Percentiles rank a stretch among this genome's conserved stretches.
Conservation (phyloP, 768 basidiomycete genomes). For the Kwoniella sp. region DNA sequence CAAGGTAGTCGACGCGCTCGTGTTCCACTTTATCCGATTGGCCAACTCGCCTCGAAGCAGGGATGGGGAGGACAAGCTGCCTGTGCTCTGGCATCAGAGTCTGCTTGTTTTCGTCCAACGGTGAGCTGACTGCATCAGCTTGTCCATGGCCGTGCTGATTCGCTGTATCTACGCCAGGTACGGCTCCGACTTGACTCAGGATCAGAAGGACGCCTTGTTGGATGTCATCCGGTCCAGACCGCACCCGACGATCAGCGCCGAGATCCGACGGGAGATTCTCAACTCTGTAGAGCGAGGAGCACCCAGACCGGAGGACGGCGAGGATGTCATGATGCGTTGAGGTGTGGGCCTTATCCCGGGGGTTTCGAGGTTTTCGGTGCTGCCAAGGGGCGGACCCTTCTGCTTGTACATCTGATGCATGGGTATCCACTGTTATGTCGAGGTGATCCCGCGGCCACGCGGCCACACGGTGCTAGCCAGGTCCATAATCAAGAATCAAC, state of each 20-base stretch:
- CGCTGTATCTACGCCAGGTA: conserved; percentile 60
- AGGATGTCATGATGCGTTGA: conserved; percentile 48
- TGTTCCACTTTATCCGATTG: conserved; percentile 96
- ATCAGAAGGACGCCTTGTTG: conserved; percentile 95
- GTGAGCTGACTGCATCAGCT: conserved; percentile 52
- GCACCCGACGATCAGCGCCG: conserved; percentile 80
- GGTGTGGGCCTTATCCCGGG: neutral
- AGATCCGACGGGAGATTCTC: conserved; percentile 83
- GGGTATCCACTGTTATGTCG: too few species aligned
- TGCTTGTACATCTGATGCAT: too few species aligned
- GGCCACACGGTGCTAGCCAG: too few species aligned
- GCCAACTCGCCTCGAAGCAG: conserved; percentile 74
- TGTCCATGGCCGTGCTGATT: neutral
- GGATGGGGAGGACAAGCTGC: conserved; percentile 68
- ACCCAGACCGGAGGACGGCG: conserved; percentile 61
- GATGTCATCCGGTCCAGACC: conserved; percentile 82
- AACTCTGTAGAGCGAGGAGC: conserved; percentile 83
- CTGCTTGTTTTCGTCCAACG: conserved; percentile 89
- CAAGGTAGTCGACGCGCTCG: conserved; percentile 93
- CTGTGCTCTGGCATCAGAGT: conserved; percentile 98
- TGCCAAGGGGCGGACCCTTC: neutral
- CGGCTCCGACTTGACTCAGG: conserved; percentile 85
- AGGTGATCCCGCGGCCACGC: too few species aligned
- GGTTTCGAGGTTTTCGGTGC: neutral
- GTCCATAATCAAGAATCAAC: too few species aligned